A percentile compares a stretch with the other conserved stretches of the same genome.
These are phyloP conservation scores for Articulospora tetracladia DNA, from an alignment of 495 filamentous ascomycete genomes.

Conservation along the genomic window DNA sequence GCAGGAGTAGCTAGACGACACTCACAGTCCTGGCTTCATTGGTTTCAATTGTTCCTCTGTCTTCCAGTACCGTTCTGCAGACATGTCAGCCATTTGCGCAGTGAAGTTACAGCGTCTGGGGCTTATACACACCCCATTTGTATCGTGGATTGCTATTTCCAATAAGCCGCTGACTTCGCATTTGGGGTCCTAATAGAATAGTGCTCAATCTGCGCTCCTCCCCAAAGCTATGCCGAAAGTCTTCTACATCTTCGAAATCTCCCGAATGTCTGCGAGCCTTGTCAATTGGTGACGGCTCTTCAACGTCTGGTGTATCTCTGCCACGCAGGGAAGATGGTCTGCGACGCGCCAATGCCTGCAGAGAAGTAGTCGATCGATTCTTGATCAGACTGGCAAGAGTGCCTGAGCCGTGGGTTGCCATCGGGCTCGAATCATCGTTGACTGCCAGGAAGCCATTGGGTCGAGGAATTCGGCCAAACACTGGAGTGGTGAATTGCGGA, in stretches of 20 bases:
- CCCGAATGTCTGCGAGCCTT: slow-evolving; percentile 10
- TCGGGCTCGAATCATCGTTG: slow-evolving; percentile 20
- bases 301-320: slow-evolving; percentile 9
- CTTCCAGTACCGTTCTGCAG: slow-evolving; percentile 63
- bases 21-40: slow-evolving; percentile 62
- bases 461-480: slow-evolving; percentile 16
- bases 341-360: slow-evolving; percentile 5
- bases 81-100: neutral
- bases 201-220: slow-evolving; percentile 48
- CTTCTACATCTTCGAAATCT: slow-evolving; percentile 12
- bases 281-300: slow-evolving; percentile 2
- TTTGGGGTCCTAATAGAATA: slow-evolving; percentile 61
- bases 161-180: slow-evolving; percentile 75
- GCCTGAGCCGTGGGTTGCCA: slow-evolving; percentile 30
- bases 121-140: slow-evolving; percentile 42
- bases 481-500: slow-evolving; percentile 8
- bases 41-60: slow-evolving; percentile 57
- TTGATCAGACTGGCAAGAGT: slow-evolving; percentile 35
- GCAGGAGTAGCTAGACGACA: neutral
- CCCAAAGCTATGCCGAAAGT: slow-evolving; percentile 15
- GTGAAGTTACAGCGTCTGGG: neutral
- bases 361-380: slow-evolving; percentile 27
- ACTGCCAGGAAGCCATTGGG: slow-evolving; percentile 22
- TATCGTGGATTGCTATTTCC: slow-evolving; percentile 74
- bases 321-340: slow-evolving; percentile 10